Evolutionary conservation across 2,329 filamentous ascomycete genomes (phyloP).

Genomic region (Penicillium frequentans): DNA sequence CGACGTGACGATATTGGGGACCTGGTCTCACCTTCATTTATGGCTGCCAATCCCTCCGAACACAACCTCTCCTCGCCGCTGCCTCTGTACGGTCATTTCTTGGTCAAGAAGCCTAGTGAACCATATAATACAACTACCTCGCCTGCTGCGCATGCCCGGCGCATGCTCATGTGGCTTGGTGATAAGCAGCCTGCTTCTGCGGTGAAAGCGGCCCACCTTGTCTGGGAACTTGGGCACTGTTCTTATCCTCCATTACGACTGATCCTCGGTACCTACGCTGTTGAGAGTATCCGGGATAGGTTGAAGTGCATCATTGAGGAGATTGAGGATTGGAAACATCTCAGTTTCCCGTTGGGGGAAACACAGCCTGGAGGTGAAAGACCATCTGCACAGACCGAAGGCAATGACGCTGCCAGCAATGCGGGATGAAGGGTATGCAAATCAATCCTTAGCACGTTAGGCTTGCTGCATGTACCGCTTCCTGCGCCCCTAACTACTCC

Average conservation of each 20-base stretch:
- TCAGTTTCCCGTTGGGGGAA: slow-evolving; percentile 63
- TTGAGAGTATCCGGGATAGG: slow-evolving; percentile 91
- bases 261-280: slow-evolving; percentile 88
- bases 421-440: neutral
- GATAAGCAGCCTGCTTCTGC: slow-evolving; percentile 91
- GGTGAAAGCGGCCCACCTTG: slow-evolving; percentile 86
- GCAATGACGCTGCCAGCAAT: slow-evolving; percentile 8
- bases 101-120: slow-evolving; percentile 81
- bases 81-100: slow-evolving; percentile 86
- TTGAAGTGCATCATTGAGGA: slow-evolving; percentile 91
- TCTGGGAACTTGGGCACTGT: slow-evolving; percentile 94
- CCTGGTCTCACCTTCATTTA: slow-evolving; percentile 30
- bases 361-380: slow-evolving; percentile 20
- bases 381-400: slow-evolving; percentile 5
- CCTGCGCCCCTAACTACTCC: neutral
- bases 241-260: slow-evolving; percentile 86
- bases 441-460: neutral
- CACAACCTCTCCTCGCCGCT: slow-evolving; percentile 52
- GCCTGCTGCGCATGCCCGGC: slow-evolving; percentile 81
- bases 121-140: slow-evolving; percentile 75
- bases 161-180: slow-evolving; percentile 92
- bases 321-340: slow-evolving; percentile 87
- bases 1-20: slow-evolving; percentile 69
- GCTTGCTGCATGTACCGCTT: neutral
- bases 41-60: slow-evolving; percentile 23